Conservation (phyloP, 106 monocot species). For the Dendrobium nobile region DNA sequence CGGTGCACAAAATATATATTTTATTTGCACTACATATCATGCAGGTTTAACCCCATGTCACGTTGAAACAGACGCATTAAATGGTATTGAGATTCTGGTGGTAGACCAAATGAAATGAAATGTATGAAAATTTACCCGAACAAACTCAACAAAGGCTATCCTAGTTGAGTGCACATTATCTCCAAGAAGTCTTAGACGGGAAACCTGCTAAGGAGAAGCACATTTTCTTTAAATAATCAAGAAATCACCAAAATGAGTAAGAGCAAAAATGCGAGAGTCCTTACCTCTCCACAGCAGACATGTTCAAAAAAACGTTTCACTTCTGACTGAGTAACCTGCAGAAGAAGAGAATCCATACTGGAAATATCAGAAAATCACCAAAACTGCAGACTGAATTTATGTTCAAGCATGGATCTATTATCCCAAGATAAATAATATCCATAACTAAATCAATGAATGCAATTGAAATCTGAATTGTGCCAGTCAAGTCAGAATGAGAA, state of each 20-base stretch:
- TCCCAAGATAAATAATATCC: not conserved
- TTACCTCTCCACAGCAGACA: constrained; percentile 28
- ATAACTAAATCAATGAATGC: not conserved
- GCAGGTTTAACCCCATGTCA: not conserved
- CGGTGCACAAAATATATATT: too few relatives aligned
- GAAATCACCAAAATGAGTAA: not conserved
- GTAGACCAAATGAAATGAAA: not conserved
- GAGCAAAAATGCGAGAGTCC: constrained; percentile 1
- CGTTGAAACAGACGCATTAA: not conserved
- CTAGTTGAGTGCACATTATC: constrained; percentile 50
- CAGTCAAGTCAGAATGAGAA: too few relatives aligned
- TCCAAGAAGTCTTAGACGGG: constrained; percentile 63
- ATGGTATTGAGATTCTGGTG: not conserved
- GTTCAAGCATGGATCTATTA: not conserved
- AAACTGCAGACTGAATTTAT: not conserved
- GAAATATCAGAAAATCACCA: not conserved
- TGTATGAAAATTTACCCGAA: constrained; percentile 23
- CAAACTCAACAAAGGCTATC: constrained; percentile 81
- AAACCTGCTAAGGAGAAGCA: constrained; percentile 22
- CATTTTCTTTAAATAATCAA: not conserved
- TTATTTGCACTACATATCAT: not conserved
- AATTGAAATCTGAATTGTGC: not conserved
- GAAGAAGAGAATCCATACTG: constrained; percentile 8
- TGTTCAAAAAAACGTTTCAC: constrained; percentile 34
- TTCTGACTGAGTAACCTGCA: constrained; percentile 32